A percentile compares a stretch with the other conserved stretches of the same genome.
Evolutionary conservation across 2,329 filamentous ascomycete species (phyloP).

Genomic region (Kalmusia sp.): DNA sequence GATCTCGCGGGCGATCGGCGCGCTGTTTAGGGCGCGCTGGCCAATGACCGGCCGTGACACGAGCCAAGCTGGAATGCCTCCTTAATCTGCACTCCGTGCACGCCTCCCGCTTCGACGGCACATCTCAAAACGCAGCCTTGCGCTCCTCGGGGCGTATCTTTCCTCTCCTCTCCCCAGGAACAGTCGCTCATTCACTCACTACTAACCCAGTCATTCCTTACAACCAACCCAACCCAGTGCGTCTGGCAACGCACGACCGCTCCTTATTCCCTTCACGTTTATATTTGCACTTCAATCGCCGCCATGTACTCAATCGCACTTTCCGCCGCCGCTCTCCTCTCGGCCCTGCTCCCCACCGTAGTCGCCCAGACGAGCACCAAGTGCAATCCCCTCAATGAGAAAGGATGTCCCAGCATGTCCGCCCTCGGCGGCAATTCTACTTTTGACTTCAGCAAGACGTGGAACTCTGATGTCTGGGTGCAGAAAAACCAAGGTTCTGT

Average conservation of each 20-base stretch:
- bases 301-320: slow-evolving; percentile 43
- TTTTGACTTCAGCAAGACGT: slow-evolving; percentile 62
- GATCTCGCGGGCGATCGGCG: not conserved
- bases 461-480: slow-evolving; percentile 59
- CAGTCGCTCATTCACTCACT: slow-evolving; percentile 38
- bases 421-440: slow-evolving; percentile 69
- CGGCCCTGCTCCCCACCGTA: slow-evolving; percentile 51
- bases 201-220: slow-evolving; percentile 31
- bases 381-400: slow-evolving; percentile 78
- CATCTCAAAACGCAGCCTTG: slow-evolving; percentile 23
- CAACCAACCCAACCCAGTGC: slow-evolving; percentile 26
- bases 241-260: slow-evolving; percentile 47
- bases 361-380: slow-evolving; percentile 76
- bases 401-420: slow-evolving; percentile 71
- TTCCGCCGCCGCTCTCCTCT: slow-evolving; percentile 46
- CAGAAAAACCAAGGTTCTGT: slow-evolving; percentile 72
- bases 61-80: slow-evolving; percentile 20
- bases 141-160: slow-evolving; percentile 10
- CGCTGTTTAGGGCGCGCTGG: not conserved
- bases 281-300: slow-evolving; percentile 15
- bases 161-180: slow-evolving; percentile 30
- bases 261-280: slow-evolving; percentile 27
- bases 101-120: slow-evolving; percentile 10
- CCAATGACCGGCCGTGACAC: slow-evolving; percentile 2
- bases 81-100: slow-evolving; percentile 33